A percentile compares a stretch with the other conserved stretches of the same genome.
These are phyloP conservation scores for Pseudogymnoascus sp. DNA, from an alignment of 2,329 filamentous ascomycete genomes.

Conservation along the genomic window DNA sequence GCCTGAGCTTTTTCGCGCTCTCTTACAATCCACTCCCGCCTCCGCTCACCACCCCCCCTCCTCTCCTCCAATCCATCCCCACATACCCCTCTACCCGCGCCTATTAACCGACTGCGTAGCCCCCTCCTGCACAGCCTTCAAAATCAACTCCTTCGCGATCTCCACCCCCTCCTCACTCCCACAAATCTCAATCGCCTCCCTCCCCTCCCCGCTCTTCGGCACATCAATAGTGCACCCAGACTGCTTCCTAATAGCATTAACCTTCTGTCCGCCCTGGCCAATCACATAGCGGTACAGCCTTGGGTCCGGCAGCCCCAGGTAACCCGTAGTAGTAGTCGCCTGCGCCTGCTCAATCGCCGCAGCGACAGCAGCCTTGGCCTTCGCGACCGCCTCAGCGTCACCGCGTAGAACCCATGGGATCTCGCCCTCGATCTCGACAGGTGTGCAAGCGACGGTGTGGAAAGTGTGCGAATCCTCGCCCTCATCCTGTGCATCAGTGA, in stretches of 20 bases:
- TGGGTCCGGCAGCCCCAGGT: conserved; percentile 82
- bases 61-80: neutral
- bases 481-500: conserved; percentile 72
- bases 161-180: conserved; percentile 74
- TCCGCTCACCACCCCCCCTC: neutral
- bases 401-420: conserved; percentile 90
- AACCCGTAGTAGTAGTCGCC: conserved; percentile 67
- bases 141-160: conserved; percentile 78
- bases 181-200: conserved; percentile 83
- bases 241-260: conserved; percentile 86
- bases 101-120: conserved; percentile 4
- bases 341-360: conserved; percentile 63
- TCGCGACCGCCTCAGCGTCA: conserved; percentile 65
- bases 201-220: conserved; percentile 64
- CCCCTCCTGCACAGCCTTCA: conserved; percentile 68
- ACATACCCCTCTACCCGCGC: neutral
- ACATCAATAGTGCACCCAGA: conserved; percentile 93
- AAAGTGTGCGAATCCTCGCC: conserved; percentile 67
- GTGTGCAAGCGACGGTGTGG: conserved; percentile 61
- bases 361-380: conserved; percentile 68
- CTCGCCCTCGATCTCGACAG: conserved; percentile 43
- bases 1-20: neutral
- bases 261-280: conserved; percentile 78
- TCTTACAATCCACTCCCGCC: neutral
- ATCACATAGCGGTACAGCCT: conserved; percentile 85